A percentile compares a stretch with the other conserved stretches of the same genome.
Conservation (phyloP, 805 yeast species). For the Spathaspora arborariae region DNA sequence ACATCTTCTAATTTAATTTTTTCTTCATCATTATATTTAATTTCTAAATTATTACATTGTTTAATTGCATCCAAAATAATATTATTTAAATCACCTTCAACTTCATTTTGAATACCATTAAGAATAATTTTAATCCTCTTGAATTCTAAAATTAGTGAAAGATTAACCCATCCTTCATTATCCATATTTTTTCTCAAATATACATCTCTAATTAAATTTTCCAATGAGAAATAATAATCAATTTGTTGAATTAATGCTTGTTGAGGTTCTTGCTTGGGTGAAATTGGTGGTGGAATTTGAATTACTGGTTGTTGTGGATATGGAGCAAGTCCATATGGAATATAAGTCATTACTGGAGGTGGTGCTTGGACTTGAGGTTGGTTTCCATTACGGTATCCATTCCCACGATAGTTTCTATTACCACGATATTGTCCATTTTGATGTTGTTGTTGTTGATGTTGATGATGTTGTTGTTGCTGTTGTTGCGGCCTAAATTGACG, state of each 20-base stretch:
- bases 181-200: conserved; percentile 81
- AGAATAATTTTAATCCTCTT: conserved; percentile 65
- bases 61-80: conserved; percentile 52
- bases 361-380: conserved; percentile 9
- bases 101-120: conserved; percentile 34
- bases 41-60: conserved; percentile 51
- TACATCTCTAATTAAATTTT: conserved; percentile 81
- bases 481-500: conserved; percentile 18
- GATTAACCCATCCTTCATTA: conserved; percentile 66
- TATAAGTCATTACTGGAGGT: conserved; percentile 2
- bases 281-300: conserved; percentile 43
- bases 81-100: conserved; percentile 23
- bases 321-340: conserved; percentile 7
- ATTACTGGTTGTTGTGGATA: conserved; percentile 13
- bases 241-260: conserved; percentile 56
- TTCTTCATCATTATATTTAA: conserved; percentile 28
- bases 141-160: conserved; percentile 61
- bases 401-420: conserved; percentile 4
- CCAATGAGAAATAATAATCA: conserved; percentile 86
- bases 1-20: conserved; percentile 41
- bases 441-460: conserved; percentile 11
- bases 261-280: conserved; percentile 44
- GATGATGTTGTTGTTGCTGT: conserved; percentile 14
- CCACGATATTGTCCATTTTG: conserved; percentile 14
- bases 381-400: conserved; percentile 12